Conservation (phyloP, 129 eudicot genomes). For the Helianthus annuus region HanXRQr2.0-SUNRISE NC_035449.2:2876745-2877244, state of each 20-base stretch:
- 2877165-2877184: conserved; percentile 60
- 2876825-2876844: conserved; percentile 7
- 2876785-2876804: conserved; percentile 1
- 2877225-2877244: conserved; percentile 22
- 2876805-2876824: conserved; percentile 20
- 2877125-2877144: conserved; percentile 41
- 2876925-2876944: too few relatives aligned
- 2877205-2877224: conserved; percentile 23
- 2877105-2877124: conserved; percentile 44
- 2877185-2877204: conserved; percentile 28
- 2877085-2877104: conserved; percentile 41
- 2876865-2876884: conserved; percentile 4
- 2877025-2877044: background rate
- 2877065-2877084: conserved; percentile 53
- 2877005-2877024: background rate
- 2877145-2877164: conserved; percentile 36
- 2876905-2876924: background rate
- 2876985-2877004: background rate
- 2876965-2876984: background rate
- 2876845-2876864: background rate
- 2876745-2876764: conserved; percentile 12
- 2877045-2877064: background rate
- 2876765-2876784: background rate
- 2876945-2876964: background rate
- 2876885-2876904: background rate